phyloP scores from a whole-genome alignment of 2,329 filamentous ascomycete species.

The Zelopaecilomyces penicillatus region DNA sequence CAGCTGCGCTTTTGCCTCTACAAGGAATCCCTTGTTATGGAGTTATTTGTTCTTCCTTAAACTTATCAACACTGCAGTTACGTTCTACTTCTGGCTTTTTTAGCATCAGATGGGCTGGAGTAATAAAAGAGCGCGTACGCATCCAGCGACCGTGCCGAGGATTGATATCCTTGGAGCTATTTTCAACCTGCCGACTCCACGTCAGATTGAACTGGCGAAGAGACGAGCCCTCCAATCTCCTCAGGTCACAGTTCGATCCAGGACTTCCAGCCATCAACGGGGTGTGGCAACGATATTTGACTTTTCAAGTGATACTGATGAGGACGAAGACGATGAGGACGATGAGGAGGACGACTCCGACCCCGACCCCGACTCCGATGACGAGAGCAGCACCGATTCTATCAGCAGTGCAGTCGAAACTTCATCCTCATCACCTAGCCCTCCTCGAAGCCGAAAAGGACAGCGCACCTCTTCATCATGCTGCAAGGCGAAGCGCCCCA shows the following conservation, averaged over 20 bases:
- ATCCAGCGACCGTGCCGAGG: constrained; percentile 4
- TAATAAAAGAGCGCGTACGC: constrained; percentile 6
- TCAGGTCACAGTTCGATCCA: constrained; percentile 1
- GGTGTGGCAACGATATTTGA: not conserved
- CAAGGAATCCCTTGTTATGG: no score
- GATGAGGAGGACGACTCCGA: not conserved
- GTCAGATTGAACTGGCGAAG: constrained; percentile 8
- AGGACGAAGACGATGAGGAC: constrained; percentile 7
- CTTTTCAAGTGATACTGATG: not conserved
- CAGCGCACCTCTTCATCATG: no score
- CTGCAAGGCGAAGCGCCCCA: no score
- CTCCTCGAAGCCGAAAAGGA: no score
- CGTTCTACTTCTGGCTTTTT: not conserved
- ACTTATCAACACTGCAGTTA: not conserved
- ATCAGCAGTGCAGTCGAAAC: no score
- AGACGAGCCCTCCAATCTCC: not conserved
- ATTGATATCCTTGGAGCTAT: constrained; percentile 12
- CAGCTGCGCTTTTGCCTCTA: no score
- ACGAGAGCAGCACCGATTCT: not conserved
- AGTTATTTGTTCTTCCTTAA: no score
- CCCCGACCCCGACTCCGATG: not conserved
- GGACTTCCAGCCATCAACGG: not conserved
- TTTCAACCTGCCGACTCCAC: constrained; percentile 14
- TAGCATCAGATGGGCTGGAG: constrained; percentile 8
- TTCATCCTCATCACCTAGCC: no score